A percentile compares a stretch with the other conserved stretches of the same genome.
phyloP scores from a whole-genome alignment of 805 yeast species.

The Priceomyces fermenticarens region DNA sequence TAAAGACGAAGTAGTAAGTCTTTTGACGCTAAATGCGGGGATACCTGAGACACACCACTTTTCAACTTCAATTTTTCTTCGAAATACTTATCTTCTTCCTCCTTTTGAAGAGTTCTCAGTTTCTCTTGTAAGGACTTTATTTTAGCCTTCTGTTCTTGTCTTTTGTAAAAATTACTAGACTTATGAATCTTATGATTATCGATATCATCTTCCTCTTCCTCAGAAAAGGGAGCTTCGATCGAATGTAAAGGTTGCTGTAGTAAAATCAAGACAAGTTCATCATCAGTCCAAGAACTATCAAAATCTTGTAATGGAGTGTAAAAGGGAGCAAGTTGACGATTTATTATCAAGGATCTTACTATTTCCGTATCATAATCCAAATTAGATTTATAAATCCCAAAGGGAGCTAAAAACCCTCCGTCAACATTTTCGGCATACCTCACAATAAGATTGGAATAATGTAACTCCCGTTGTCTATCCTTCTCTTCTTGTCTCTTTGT shows the following conservation, averaged over 20 bases:
- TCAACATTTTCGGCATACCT: slow-evolving; percentile 72
- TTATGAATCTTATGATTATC: slow-evolving; percentile 57
- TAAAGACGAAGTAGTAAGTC: slow-evolving; percentile 60
- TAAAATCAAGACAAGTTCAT: slow-evolving; percentile 52
- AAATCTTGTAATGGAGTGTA: slow-evolving; percentile 85
- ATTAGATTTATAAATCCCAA: slow-evolving; percentile 78
- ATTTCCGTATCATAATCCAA: slow-evolving; percentile 69
- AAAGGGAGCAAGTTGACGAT: slow-evolving; percentile 81
- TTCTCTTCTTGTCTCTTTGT: slow-evolving; percentile 48
- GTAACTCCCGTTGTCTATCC: slow-evolving; percentile 50
- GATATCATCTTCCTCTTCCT: slow-evolving; percentile 58
- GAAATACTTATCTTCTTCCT: slow-evolving; percentile 34
- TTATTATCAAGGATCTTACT: slow-evolving; percentile 68
- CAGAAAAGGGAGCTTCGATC: slow-evolving; percentile 43
- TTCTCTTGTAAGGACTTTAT: slow-evolving; percentile 36
- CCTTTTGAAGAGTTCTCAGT: slow-evolving; percentile 26
- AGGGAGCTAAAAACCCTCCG: slow-evolving; percentile 92
- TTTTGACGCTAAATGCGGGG: slow-evolving; percentile 34
- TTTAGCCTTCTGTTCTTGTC: slow-evolving; percentile 48
- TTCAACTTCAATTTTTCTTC: slow-evolving; percentile 18
- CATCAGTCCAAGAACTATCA: slow-evolving; percentile 67
- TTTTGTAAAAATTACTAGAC: slow-evolving; percentile 41
- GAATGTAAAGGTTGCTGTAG: slow-evolving; percentile 57
- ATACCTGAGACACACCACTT: slow-evolving; percentile 8
- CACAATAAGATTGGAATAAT: slow-evolving; percentile 56